Evolutionary conservation across 768 basidiomycete species (phyloP), one percentile per base, ranked within the genome.

Genomic region (Boletus rubroflammeus): DNA sequence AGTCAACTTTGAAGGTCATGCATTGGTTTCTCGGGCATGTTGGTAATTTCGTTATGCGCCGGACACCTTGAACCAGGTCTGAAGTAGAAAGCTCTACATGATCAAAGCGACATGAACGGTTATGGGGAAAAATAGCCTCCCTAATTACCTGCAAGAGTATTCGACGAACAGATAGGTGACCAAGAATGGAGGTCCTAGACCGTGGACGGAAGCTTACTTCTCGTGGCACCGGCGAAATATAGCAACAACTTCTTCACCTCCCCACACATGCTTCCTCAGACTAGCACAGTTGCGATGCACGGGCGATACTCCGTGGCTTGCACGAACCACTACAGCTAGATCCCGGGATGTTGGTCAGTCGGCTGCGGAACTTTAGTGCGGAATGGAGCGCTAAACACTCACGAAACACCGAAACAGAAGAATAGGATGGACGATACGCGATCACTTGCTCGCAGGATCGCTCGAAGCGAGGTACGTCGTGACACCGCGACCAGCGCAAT

Each of bases 131-230:
- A 45, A 32, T 32, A 43, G 15, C 35, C 23, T 23, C 5, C 28
- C 32, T 25, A n/a, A 31, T 36, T 47, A 29, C 46, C 42, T 38
- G 44, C 46, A 50, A 48, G 35, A 36, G 45, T 25, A 55, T 53
- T 41, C 38, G 41, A 40, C 36, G 26, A 42, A 43, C 51, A 32
- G 21, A 58, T 32, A 6, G 38, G 40, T 50, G 29, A 48, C 44
- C 29, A 50, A 32, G 21, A 45, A 51, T 41, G 19, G 57, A 39
- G 32, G 26, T 23, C 25, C 40, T 29, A 28, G 45, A 38, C 46
- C 34, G 15, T 29, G 36, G 59, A 41, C 25, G 47, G 46, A 44
- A 41, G 39, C 19, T 40, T 46, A 49, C 57, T 40, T 49, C 40
- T 40, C 49, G 17, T 42, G 34, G 38, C 53, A 25, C 50, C 10